These are phyloP conservation scores for Diaporthe citri DNA, from an alignment of 2,329 filamentous ascomycete species.

Conservation along the genomic window DNA sequence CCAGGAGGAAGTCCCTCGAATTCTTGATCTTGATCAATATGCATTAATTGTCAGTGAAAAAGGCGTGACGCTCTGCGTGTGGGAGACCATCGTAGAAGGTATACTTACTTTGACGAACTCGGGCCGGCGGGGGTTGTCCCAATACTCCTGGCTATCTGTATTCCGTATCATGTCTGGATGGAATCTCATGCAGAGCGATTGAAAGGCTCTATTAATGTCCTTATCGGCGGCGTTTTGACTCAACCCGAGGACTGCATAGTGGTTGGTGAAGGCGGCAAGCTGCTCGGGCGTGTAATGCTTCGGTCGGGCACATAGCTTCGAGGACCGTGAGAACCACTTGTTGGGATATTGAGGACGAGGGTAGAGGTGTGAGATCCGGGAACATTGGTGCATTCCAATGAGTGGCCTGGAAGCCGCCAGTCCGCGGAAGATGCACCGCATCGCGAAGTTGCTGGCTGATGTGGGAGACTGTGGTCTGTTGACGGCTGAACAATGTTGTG, in stretches of 20 bases:
- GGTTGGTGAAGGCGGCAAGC: not conserved
- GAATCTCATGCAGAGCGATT: not conserved
- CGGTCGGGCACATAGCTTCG: not conserved
- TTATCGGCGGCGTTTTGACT: not conserved
- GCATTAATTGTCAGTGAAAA: not conserved
- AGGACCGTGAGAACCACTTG: not conserved
- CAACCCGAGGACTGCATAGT: not conserved
- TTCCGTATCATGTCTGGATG: conserved; percentile 2
- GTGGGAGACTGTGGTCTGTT: not conserved
- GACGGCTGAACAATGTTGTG: not conserved
- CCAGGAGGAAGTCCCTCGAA: not conserved
- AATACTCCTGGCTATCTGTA: not conserved
- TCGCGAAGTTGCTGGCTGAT: not conserved
- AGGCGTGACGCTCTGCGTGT: not conserved
- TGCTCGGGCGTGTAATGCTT: not conserved
- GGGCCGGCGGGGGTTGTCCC: not conserved
- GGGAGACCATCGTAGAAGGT: not conserved
- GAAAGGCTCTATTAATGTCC: not conserved
- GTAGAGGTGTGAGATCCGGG: too few species aligned
- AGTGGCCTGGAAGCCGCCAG: not conserved
- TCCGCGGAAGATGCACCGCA: not conserved
- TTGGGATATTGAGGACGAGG: not conserved
- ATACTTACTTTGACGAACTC: not conserved
- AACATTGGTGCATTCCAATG: not conserved
- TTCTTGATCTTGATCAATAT: not conserved